Conservation (phyloP, 1,284 basidiomycete genomes). For the Austropuccinia psidii region DNA sequence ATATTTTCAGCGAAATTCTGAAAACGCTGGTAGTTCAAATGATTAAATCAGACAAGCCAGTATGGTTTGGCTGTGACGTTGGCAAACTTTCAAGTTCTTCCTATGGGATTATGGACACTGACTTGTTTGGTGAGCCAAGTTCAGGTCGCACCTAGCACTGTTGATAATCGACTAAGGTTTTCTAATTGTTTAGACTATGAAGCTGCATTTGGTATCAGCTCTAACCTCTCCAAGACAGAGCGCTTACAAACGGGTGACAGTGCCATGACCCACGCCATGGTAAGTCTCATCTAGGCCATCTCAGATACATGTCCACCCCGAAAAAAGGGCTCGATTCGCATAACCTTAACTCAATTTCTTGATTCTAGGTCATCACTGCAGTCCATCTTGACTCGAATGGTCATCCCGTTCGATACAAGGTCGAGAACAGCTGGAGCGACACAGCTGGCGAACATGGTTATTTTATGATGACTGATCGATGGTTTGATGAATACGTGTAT, state of each 20-base stretch:
- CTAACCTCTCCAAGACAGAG: conserved; percentile 69
- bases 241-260: conserved; percentile 73
- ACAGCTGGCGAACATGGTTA: conserved; percentile 73
- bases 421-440: conserved; percentile 94
- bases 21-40: conserved; percentile 47
- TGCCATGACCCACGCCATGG: conserved; percentile 77
- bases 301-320: neutral
- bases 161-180: neutral
- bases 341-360: neutral
- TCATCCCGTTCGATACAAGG: conserved; percentile 75
- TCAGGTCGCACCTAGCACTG: neutral
- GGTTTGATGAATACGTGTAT: conserved; percentile 84
- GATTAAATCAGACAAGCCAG: conserved; percentile 79
- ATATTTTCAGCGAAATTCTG: neutral
- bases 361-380: conserved; percentile 71
- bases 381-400: conserved; percentile 75
- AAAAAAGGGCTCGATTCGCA: neutral
- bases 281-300: conserved; percentile 33
- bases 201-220: conserved; percentile 54
- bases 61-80: conserved; percentile 68
- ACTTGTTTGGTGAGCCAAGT: conserved; percentile 58
- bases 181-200: conserved; percentile 13
- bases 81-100: conserved; percentile 46
- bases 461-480: conserved; percentile 65
- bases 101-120: conserved; percentile 75